Base-by-base conservation (phyloP, 805 yeast genomes). In the Schwanniomyces vanrijiae region DNA sequence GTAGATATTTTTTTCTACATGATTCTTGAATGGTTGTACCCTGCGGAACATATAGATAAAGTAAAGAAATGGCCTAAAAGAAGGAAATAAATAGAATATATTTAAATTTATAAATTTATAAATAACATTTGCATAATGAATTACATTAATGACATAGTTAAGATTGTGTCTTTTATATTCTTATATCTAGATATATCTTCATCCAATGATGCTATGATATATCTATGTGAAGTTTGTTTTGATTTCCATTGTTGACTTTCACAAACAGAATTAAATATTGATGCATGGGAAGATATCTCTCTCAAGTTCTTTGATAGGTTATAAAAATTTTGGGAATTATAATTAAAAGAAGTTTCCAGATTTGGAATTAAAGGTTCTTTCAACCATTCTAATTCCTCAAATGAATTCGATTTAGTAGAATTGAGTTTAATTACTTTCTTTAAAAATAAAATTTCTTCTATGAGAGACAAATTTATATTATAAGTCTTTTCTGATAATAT, bases 11-110 rank as follows among this genome's bases (percentile, higher is more conserved):
- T 90, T 41, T 53, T 94, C 3, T 77, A 75, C 46, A 64, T 74
- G 33, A 42, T 89, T 2, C 69, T 94, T 50, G 94, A 90, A 54
- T 81, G 81, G 77, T 59, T 81, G 39, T 85, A 77, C 57, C 98
- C 98, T 0, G 68, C 76, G 14, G 73, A 70, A 1, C 65, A 75
- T 18, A 87, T 94, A n/a, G 97, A 94, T 56, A 56, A 63, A 42
- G 96, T 84, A 0, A 68, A 77, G 2, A 89, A 90, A 63, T 91
- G 97, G 97, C 96, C 90, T 1, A 33, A 25, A 28, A 26, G 24
- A 29, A 33, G 24, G 34, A 21, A 26, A 39, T 14, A 28, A 26
- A 39, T 14, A 28, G 5, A 22, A 13, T 11, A n/a, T 5, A 10
- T 5, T 37, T n/a, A 24, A 18, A 5, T 19, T 5, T 38, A 41